phyloP scores from a whole-genome alignment of 306 rosid species.

The Inga laurina region DNA sequence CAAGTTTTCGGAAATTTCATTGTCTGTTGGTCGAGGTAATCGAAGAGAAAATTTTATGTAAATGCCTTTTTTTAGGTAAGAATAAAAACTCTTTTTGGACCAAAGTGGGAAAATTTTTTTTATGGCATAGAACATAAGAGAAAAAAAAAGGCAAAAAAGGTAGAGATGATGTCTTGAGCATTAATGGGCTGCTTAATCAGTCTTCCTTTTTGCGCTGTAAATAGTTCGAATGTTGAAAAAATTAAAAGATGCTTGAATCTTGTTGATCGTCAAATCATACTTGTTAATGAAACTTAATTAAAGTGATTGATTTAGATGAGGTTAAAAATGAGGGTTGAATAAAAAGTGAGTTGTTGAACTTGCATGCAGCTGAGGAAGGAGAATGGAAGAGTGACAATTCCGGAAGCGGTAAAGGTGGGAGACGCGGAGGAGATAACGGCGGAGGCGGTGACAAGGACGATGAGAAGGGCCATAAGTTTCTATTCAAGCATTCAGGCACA shows the following conservation, averaged over 20 bases:
- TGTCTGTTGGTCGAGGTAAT: not conserved
- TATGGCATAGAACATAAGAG: not conserved
- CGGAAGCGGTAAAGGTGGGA: conserved; percentile 35
- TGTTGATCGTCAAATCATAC: not conserved
- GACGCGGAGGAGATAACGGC: conserved; percentile 37
- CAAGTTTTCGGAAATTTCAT: not conserved
- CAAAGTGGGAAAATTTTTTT: not conserved
- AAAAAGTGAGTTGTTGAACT: not conserved
- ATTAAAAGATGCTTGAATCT: not conserved
- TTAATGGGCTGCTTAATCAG: not conserved
- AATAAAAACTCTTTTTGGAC: too few species aligned
- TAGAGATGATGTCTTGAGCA: not conserved
- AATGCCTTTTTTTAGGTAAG: too few species aligned
- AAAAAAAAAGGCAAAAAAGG: not conserved
- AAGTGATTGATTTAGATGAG: not conserved
- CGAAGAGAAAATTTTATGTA: not conserved
- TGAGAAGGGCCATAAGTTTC: conserved; percentile 52
- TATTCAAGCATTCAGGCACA: conserved; percentile 60
- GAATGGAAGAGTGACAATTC: conserved; percentile 35
- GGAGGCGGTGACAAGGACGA: conserved; percentile 44
- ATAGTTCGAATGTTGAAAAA: not conserved
- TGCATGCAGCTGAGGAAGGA: conserved; percentile 49
- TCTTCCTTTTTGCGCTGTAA: not conserved
- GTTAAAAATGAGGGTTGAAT: too few species aligned
- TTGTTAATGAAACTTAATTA: not conserved